These are phyloP conservation scores for Trichophaea hybrida DNA, from an alignment of 2,329 filamentous ascomycete species.

Conservation along the genomic window DNA sequence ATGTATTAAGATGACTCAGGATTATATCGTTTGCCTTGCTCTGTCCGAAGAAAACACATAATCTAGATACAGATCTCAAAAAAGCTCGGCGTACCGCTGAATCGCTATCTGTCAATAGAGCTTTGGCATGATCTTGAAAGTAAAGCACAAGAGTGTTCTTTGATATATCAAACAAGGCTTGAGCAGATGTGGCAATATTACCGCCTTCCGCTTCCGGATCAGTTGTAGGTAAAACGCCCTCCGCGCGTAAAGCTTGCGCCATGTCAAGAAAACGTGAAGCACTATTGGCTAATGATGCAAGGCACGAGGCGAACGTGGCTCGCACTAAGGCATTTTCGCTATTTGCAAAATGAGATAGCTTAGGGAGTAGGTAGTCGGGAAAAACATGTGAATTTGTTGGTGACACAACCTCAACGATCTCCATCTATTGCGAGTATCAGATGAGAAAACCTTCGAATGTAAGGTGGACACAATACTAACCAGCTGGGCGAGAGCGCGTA, in stretches of 20 bases:
- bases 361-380: conserved; percentile 51
- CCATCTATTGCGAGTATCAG: conserved; percentile 36
- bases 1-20: conserved; percentile 88
- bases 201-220: conserved; percentile 70
- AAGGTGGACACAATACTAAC: conserved; percentile 27
- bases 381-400: conserved; percentile 57
- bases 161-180: conserved; percentile 77
- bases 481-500: conserved; percentile 77
- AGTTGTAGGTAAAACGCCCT: conserved; percentile 61
- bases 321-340: conserved; percentile 58
- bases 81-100: conserved; percentile 80
- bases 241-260: conserved; percentile 72
- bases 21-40: conserved; percentile 92
- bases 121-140: conserved; percentile 79
- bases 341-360: conserved; percentile 19
- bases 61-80: conserved; percentile 72
- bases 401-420: conserved; percentile 77
- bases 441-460: conserved; percentile 2
- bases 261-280: conserved; percentile 78
- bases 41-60: conserved; percentile 91
- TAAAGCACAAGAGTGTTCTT: conserved; percentile 65
- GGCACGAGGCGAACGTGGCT: conserved; percentile 81
- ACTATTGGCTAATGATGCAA: conserved; percentile 75
- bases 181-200: conserved; percentile 48
- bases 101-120: conserved; percentile 73